Base-by-base conservation (phyloP, 139 green algal genomes). In the Chlorella sp. region DNA sequence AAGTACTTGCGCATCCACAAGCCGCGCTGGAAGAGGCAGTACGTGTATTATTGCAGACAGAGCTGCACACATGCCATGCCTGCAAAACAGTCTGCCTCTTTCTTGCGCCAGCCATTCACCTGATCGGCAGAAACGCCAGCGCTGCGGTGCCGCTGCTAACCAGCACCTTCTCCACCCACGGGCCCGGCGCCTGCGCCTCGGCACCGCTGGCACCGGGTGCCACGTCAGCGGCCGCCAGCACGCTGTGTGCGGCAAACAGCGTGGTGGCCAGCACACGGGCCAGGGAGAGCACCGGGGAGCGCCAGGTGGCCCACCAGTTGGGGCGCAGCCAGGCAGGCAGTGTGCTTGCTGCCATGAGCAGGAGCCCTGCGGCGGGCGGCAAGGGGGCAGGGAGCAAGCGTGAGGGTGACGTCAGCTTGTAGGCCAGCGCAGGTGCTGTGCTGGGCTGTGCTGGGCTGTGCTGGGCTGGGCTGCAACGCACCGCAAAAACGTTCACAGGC, bases 51-150 rank as follows among this genome's bases (percentile, higher is more conserved):
- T 40, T 34, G 37, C 32, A 81, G 75, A 39, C 18, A 37, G 32
- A 22, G 30, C 4, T 12, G 16, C 30, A 22, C 14, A 40, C 28
- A 34, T 37, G 28, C n/a, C 16, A 30, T 66, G 39, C 39, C n/a
- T n/a, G n/a, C n/a, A n/a, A n/a, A n/a, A n/a, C n/a, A n/a, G n/a
- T n/a, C n/a, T n/a, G 18, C 36, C 40, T 66, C 19, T 0, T 12
- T 32, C 80, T 19, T 42, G 80, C 80, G 37, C 22, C 42, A 3
- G 37, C 77, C 16, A 53, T 1, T 1, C 84, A 88, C 84, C 84
- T 88, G 39, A 88, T 19, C 2, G 84, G 66, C 84, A 88, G 68
- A 28, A 80, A 34, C 0, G 39, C 77, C 11, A 88, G 84, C 26
- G 84, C 64, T 0, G 37, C 39, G 3, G 84, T 68, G 28, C 84